Evolutionary conservation across 2,329 filamentous ascomycete genomes (phyloP), one percentile per base, ranked within the genome.

Genomic region (Exutisphaerella laricina): DNA sequence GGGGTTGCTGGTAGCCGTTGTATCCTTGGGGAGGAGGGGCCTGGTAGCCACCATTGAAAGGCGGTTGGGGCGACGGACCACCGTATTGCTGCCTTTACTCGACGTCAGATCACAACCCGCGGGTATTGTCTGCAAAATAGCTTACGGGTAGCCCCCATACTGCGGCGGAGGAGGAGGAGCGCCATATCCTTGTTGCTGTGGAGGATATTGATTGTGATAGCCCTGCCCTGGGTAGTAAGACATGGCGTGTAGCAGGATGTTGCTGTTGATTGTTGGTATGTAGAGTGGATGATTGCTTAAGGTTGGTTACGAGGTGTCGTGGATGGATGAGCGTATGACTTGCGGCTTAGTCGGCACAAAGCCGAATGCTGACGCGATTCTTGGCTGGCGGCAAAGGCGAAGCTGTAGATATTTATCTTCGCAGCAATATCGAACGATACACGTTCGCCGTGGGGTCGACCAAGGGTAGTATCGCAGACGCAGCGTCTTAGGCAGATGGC

Each of bases 1-100:
- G 68, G 23, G 65, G 62, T 28, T 64, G 62, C 21, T 55, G 54
- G 39, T 62, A 61, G 21, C 57, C 51, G 29, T 43, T 42, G 21
- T 49, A 56, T 37, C 58, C 58, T 21, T 56, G 58, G 25, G 64
- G 66, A 39, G 63, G 67, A 30, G 66, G 66, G 4, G 58, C 59
- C 39, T 62, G 62, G 48, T 69, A 69, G 37, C 64, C 58, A 20
- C 66, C 63, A 56, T 69, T 61, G 50, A 56, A 66, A 3, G 58
- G 57, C 43, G 65, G 67, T 46, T 66, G 65, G 10, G 66, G 66
- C 29, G 66, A 66, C 30, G 66, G 61, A 25, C 55, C 43, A n/a
- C 55, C 45, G 33, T 68, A 67, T 20, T 61, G 60, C 33, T 20
- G 33, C 16, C 21, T 26, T 26, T 14, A 13, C 29, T 32, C 14